Evolutionary conservation across 1,284 basidiomycete species (phyloP), one percentile per base, ranked within the genome.

Genomic region (Grifola frondosa): DNA sequence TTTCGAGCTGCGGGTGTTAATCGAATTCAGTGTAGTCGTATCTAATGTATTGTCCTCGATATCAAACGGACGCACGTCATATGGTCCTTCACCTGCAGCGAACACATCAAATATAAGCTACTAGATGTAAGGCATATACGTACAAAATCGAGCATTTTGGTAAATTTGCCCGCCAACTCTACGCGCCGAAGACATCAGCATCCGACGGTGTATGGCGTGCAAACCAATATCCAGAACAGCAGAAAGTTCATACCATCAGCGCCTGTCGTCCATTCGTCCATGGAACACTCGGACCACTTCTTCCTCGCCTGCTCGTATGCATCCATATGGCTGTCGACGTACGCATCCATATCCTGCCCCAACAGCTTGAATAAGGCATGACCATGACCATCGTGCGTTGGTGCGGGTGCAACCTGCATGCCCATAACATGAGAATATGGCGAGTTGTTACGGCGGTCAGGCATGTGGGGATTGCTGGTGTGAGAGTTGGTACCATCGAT

Each of bases 201-300:
- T n/a, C n/a, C n/a, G n/a, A n/a, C n/a, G n/a, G 15, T 12, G 16
- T 8, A 25, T 9, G 11, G 15, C 17, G 12, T 19, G 30, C 15
- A 7, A 15, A n/a, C 6, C 10, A n/a, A 9, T 5, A 1, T 7
- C 13, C 6, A 30, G 12, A 26, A 26, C 5, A 21, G 19, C 16
- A 32, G 22, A 31, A 3, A 11, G 16, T 1, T 37, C 43, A 4
- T 40, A 65, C 63, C 60, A 29, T 64, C 54, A 7, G 56, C 63
- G 6, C 62, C 63, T 30, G 56, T 48, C 10, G 49, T 53, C 63
- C 63, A 65, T 29, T 64, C 61, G n/a, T 64, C 62, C 13, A 54
- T 40, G 26, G 54, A 53, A 41, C 62, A 65, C 23, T 62, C 56
- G 1, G 59, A 37, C 62, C 62, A 64, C 29, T 53, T 60, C 47